A percentile compares a stretch with the other conserved stretches of the same genome.
Conservation (phyloP, 305 asterid species). For the Lippia alba region DNA sequence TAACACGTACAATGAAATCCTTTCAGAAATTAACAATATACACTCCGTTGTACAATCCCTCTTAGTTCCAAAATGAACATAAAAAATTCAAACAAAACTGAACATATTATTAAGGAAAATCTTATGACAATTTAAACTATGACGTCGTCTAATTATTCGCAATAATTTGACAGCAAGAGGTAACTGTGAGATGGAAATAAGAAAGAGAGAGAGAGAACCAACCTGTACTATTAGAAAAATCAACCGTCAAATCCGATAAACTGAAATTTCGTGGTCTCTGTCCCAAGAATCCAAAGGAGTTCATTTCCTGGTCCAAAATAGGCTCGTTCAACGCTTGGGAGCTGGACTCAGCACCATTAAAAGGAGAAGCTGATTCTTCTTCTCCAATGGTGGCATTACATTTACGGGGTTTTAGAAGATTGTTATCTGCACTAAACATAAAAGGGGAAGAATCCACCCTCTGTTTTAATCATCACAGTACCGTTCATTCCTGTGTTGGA, state of each 20-base stretch:
- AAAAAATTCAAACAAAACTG: not conserved
- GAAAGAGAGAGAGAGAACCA: slow-evolving; percentile 34
- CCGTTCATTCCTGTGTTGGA: slow-evolving; percentile 62
- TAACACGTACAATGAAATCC: slow-evolving; percentile 16
- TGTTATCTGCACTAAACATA: slow-evolving; percentile 59
- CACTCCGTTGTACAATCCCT: too few species aligned
- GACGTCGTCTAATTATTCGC: too few species aligned
- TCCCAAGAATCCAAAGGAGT: slow-evolving; percentile 69
- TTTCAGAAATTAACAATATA: not conserved
- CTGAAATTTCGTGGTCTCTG: slow-evolving; percentile 88
- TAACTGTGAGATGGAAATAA: not conserved
- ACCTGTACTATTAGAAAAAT: slow-evolving; percentile 79
- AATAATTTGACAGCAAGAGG: not conserved
- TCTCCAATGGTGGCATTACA: slow-evolving; percentile 58
- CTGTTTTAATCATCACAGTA: slow-evolving; percentile 57
- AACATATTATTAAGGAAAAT: too few species aligned
- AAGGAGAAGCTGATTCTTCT: slow-evolving; percentile 68
- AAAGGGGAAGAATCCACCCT: slow-evolving; percentile 50
- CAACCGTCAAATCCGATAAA: slow-evolving; percentile 80
- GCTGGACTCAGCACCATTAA: slow-evolving; percentile 54
- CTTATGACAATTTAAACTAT: too few species aligned
- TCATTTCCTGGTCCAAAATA: slow-evolving; percentile 55
- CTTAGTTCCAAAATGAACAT: not conserved
- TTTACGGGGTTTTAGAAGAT: slow-evolving; percentile 53
- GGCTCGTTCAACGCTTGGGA: slow-evolving; percentile 54